Base-by-base conservation (phyloP, 1,284 basidiomycete species). In the Trichosporon inkin region DNA sequence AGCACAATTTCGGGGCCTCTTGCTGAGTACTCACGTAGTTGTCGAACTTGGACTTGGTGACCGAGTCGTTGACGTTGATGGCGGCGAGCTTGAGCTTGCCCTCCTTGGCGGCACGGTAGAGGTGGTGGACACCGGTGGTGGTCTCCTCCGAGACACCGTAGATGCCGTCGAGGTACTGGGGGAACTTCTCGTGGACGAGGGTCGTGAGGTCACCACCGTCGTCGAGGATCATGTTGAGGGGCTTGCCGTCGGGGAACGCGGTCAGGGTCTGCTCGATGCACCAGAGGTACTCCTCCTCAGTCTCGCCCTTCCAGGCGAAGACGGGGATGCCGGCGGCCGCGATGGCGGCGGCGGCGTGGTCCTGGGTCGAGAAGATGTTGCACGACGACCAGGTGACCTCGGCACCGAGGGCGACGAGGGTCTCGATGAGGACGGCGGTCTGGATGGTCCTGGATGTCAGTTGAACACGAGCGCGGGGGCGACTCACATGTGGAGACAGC, bases 281-380 rank as follows among this genome's bases (percentile, higher is more conserved):
- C 95, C 96, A 99, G 68, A 82, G 79, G 83, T 98, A 99, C 80
- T 99, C 95, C 81, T 98, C 95, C 80, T 99, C 96, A 61, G 94
- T 96, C 84, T 99, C 95, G 64, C 96, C 96, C 84, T 99, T 99
- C 95, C 95, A 99, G 65, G 95, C 96, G 77, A 88, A 99, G 75
- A 99, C 95, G 69, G 95, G 95, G 59, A 99, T 90, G 71, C 95
- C 95, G 64, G 96, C 96, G 24, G 94, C 95, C 66, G 95, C 95
- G 70, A 99, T 98, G 70, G 92, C 96, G 68, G 95, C 90, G 62
- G 95, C 96, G 64, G 95, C 95, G 81, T 99, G 95, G 80, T 99
- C 95, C 79, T 94, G 96, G 60, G 95, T 99, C 60, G 96, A 99
- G 83, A 96, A 99, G 79, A 99, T 99, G 84, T 99, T 99, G 83